phyloP scores from a whole-genome alignment of 352 stramenopile genomes.

The Phytophthora syringae region DNA sequence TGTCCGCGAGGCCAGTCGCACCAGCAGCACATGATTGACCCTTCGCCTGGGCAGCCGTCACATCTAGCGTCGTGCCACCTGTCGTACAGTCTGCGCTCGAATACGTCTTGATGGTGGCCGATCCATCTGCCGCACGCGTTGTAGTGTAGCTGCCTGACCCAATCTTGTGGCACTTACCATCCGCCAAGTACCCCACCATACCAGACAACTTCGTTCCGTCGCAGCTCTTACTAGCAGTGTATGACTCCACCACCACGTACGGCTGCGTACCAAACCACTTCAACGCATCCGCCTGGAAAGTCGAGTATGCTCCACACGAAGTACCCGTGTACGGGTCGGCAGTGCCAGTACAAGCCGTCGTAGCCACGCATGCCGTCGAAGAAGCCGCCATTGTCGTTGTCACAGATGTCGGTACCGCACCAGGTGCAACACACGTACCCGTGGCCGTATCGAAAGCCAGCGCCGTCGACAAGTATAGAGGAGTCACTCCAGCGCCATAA shows the following conservation, averaged over 20 bases:
- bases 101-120: neutral
- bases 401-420: neutral
- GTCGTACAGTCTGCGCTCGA: neutral
- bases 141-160: neutral
- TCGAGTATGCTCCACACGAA: too few species aligned
- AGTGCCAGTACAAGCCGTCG: too few species aligned
- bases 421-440: neutral
- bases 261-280: too few species aligned
- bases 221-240: neutral
- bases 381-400: too few species aligned
- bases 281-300: too few species aligned
- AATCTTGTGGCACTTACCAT: neutral
- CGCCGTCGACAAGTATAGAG: constrained; percentile 1
- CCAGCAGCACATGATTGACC: neutral
- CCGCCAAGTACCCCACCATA: neutral
- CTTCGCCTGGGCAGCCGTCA: neutral
- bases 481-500: neutral
- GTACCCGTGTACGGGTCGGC: too few species aligned
- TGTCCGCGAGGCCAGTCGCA: neutral
- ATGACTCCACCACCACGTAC: neutral
- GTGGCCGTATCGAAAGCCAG: neutral
- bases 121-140: neutral
- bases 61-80: neutral
- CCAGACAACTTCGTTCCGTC: neutral
- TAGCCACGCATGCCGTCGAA: too few species aligned